Conservation (phyloP, 129 eudicot genomes). For the Dittrichia graveolens region DNA sequence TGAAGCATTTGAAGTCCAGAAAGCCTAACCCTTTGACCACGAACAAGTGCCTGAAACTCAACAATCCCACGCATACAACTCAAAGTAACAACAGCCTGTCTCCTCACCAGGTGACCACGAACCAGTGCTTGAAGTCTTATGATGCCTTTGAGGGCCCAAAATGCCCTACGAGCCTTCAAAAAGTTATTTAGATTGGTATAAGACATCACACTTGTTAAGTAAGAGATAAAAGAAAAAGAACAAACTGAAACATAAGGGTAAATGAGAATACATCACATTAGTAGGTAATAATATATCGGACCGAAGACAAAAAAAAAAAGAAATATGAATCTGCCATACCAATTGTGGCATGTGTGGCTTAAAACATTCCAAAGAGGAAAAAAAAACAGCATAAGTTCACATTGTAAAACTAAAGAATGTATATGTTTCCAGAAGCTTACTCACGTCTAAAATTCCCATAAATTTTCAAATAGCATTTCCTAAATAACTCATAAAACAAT, state of each 20-base stretch:
- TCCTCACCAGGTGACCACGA: constrained; percentile 88
- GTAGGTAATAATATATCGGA: background rate
- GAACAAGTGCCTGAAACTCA: constrained; percentile 77
- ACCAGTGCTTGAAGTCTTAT: constrained; percentile 88
- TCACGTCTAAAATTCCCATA: background rate
- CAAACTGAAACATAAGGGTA: background rate
- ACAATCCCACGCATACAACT: constrained; percentile 77
- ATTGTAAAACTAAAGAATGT: background rate
- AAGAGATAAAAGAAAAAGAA: background rate
- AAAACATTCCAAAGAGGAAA: background rate
- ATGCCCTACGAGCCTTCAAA: constrained; percentile 89
- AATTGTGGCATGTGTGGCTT: constrained; percentile 2
- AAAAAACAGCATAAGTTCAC: background rate
- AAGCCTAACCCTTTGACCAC: constrained; percentile 65
- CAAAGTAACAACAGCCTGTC: constrained; percentile 87
- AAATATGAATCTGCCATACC: background rate
- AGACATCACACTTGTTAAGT: constrained; percentile 1
- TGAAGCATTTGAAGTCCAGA: constrained; percentile 44
- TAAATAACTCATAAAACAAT: too few species aligned
- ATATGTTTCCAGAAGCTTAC: background rate
- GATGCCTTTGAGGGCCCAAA: constrained; percentile 90
- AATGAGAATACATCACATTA: background rate
- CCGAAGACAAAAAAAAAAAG: background rate
- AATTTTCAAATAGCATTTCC: too few species aligned
- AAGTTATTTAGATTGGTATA: constrained; percentile 16